Conservation (phyloP, 768 basidiomycete genomes). For the Paxillus involutus region DNA sequence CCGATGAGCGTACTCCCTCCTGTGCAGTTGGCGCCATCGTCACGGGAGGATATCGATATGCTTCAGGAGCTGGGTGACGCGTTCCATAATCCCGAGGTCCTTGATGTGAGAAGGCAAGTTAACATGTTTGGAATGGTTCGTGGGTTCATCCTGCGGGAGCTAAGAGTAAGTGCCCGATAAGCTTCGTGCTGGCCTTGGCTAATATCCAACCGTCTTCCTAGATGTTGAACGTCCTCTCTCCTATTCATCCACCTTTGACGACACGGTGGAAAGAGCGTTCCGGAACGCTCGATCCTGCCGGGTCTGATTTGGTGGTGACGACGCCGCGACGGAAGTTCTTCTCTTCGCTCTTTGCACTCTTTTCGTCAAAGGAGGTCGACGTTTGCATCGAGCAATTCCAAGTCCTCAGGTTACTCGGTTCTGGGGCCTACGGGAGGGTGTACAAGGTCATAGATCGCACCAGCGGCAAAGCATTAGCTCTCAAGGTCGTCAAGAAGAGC, state of each 20-base stretch:
- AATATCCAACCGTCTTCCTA: background rate
- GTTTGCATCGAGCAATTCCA: constrained; percentile 3
- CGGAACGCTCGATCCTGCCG: background rate
- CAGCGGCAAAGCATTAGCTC: constrained; percentile 1
- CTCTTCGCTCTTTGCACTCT: background rate
- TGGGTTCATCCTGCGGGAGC: background rate
- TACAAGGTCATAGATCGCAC: constrained; percentile 4
- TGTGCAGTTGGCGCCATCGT: background rate
- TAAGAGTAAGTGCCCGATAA: background rate
- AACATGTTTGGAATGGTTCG: background rate
- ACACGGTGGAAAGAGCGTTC: background rate
- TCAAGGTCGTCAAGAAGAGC: constrained; percentile 11
- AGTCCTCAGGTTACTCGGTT: background rate
- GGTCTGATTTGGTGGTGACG: background rate
- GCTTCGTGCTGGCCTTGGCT: background rate
- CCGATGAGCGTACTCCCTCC: constrained; percentile 1
- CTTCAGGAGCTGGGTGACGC: background rate
- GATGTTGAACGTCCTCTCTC: background rate
- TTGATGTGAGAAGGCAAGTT: constrained; percentile 2
- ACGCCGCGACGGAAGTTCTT: background rate
- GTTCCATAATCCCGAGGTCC: constrained; percentile 5
- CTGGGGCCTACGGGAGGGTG: constrained; percentile 5
- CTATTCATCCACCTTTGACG: background rate
- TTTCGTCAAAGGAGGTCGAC: background rate
- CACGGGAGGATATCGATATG: background rate